Evolutionary conservation across 73 alveolate genomes (phyloP), one percentile per base, ranked within the genome.

Genomic region (Paraurostyla sp.): DNA sequence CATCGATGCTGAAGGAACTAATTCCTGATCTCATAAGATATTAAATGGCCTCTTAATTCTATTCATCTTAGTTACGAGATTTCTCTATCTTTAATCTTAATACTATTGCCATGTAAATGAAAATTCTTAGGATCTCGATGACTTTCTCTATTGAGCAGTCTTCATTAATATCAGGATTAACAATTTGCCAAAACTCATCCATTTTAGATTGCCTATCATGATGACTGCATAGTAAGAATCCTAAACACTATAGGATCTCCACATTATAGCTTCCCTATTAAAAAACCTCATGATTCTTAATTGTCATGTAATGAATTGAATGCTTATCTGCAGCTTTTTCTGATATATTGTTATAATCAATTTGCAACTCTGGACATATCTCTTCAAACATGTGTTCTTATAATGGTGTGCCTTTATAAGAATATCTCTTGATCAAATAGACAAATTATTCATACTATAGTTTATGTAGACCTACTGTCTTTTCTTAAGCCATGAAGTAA

Each of bases 401-500:
- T 65, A 65, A 65, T 9, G 82, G 82, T 9, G 82, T 65, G 4
- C 82, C 82, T 22, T 65, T 65, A 38, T 65, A 65, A 38, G 82
- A 65, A 38, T 65, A 65, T 15, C 82, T 32, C 46, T 65, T 65
- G 7, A 65, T 65, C 3, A 40, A 38, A 38, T 65, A 65, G 16
- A 65, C 82, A 40, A 65, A 65, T 36, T 65, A 36, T 7, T 65
- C 82, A 38, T 65, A 65, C 25, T 65, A 65, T 1, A 35, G 13
- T 38, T 65, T 65, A 11, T 65, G 32, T 36, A 65, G 25, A 7
- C 82, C 82, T 16, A 40, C 18, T 7, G 82, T 38, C 25, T 58
- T 65, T 40, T 65, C 82, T 65, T 65, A 65, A 65, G 82, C 41
- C 82, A 65, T 65, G 23, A 65, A 65, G 58, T 65, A 65, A 40